Evolutionary conservation across 2,329 filamentous ascomycete species (phyloP).

Genomic region (Teratosphaeria nubilosa): DNA sequence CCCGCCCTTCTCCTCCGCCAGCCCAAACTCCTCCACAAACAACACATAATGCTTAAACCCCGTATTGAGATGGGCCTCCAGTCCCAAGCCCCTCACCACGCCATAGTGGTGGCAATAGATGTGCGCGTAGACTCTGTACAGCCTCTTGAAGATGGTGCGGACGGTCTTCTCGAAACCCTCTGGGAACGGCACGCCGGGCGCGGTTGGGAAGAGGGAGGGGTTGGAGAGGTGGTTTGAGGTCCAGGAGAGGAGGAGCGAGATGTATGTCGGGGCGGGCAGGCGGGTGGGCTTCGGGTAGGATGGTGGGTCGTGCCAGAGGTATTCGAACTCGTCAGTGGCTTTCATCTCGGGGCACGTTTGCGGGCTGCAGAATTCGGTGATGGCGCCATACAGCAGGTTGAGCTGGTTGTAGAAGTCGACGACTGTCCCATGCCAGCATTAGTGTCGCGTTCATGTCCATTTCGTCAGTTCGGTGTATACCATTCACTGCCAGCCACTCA

Average conservation of each 20-base stretch:
- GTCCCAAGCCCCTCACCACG: constrained; percentile 83
- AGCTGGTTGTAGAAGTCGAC: constrained; percentile 99
- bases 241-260: constrained; percentile 96
- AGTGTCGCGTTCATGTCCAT: no score
- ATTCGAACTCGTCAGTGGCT: constrained; percentile 99
- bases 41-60: constrained; percentile 99
- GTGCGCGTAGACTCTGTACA: constrained; percentile 96
- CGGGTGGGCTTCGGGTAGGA: constrained; percentile 94
- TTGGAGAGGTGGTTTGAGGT: constrained; percentile 94
- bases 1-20: constrained; percentile 67
- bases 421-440: constrained; percentile 44
- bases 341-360: constrained; percentile 99
- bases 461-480: constrained; percentile 36
- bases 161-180: constrained; percentile 84
- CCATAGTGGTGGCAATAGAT: constrained; percentile 98
- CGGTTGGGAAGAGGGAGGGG: constrained; percentile 73
- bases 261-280: constrained; percentile 94
- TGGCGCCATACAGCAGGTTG: constrained; percentile 95
- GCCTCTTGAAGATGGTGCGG: constrained; percentile 98
- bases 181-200: constrained; percentile 76
- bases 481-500: constrained; percentile 96
- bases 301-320: constrained; percentile 95
- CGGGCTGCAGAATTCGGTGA: constrained; percentile 97
- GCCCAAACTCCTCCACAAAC: constrained; percentile 91
- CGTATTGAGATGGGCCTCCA: constrained; percentile 96